Evolutionary conservation across 768 basidiomycete genomes (phyloP), one percentile per base, ranked within the genome.

Genomic region (Arthromyces matolae): DNA sequence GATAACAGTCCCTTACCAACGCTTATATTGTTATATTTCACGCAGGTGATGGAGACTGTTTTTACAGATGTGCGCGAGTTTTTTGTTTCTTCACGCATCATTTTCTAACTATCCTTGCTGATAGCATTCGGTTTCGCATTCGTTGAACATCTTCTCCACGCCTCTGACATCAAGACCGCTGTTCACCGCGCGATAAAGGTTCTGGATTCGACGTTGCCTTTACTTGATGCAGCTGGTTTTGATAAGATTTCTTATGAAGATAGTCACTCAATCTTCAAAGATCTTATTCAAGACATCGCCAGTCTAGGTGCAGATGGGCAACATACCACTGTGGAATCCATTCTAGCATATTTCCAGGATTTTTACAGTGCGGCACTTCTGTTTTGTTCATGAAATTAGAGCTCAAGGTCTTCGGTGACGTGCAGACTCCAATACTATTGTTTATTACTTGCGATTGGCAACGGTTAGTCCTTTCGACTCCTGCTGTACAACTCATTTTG

Each of bases 41-140:
- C 39, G 4, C n/a, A 81, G 90, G 93, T 23, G 93, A 89, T 56
- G 92, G 93, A 0, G 89, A 89, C 63, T 95, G 93, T 62, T 95
- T 94, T 65, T 96, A 94, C 64, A 76, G 93, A 75, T 85, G 89
- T 89, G 62, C 74, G 68, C 18, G 28, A 16, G 61, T 48, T 25
- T 28, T 33, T 14, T 14, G 20, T 38, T 29, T 4, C 14, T 12
- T 22, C 32, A 27, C n/a, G 8, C 23, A 9, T 34, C 29, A 14
- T 9, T 29, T 38, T 18, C 40, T 19, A 45, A 32, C 36, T 12
- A 34, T 27, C 36, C 36, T 45, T 49, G 42, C 16, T 13, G 10
- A 14, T 63, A 91, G 92, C 92, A 9, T 73, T 93, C 42, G 89
- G 82, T 6, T 91, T 90, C 55, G 82, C 89, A 5, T 92, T 87